Percentiles rank a stretch among this genome's conserved stretches.
Evolutionary conservation across 2,329 filamentous ascomycete genomes (phyloP).

Genomic region (Penicillium sp.): DNA sequence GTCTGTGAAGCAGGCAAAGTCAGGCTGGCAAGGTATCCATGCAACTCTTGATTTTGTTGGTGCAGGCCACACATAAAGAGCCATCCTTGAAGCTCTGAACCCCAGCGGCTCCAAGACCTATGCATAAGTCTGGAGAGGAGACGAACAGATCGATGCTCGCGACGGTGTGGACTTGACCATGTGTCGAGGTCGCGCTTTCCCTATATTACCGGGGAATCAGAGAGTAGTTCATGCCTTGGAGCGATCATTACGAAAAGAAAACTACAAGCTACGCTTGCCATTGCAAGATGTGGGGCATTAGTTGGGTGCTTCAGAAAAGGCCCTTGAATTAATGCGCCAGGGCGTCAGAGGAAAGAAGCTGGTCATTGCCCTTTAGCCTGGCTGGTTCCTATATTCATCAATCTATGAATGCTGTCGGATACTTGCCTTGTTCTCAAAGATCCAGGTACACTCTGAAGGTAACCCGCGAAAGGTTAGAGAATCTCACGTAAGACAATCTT

Average conservation of each 20-base stretch:
- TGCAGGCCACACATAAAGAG: constrained; percentile 24
- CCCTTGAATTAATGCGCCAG: constrained; percentile 29
- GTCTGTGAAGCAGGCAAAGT: constrained; percentile 7
- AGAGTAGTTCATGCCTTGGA: constrained; percentile 26
- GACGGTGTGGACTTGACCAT: constrained; percentile 29
- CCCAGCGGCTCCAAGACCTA: constrained; percentile 35
- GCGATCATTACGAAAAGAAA: constrained; percentile 30
- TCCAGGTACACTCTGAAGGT: too few species aligned
- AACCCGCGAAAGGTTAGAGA: background rate
- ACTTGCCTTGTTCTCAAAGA: too few species aligned
- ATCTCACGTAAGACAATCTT: constrained; percentile 6
- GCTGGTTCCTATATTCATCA: background rate
- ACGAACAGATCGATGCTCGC: constrained; percentile 28
- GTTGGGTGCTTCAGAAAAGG: constrained; percentile 26
- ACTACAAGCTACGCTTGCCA: constrained; percentile 34
- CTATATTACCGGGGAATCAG: constrained; percentile 26
- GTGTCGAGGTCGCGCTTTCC: constrained; percentile 31
- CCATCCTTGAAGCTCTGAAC: constrained; percentile 33
- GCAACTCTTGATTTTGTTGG: constrained; percentile 41
- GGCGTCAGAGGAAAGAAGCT: constrained; percentile 40
- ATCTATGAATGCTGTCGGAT: too few species aligned
- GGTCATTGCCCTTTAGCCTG: constrained; percentile 37
- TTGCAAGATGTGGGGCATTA: constrained; percentile 35
- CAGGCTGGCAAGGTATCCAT: constrained; percentile 32
- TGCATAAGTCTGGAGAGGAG: constrained; percentile 35